These are phyloP conservation scores for Cudoniella acicularis DNA, from an alignment of 495 filamentous ascomycete species.

Conservation along the genomic window DNA sequence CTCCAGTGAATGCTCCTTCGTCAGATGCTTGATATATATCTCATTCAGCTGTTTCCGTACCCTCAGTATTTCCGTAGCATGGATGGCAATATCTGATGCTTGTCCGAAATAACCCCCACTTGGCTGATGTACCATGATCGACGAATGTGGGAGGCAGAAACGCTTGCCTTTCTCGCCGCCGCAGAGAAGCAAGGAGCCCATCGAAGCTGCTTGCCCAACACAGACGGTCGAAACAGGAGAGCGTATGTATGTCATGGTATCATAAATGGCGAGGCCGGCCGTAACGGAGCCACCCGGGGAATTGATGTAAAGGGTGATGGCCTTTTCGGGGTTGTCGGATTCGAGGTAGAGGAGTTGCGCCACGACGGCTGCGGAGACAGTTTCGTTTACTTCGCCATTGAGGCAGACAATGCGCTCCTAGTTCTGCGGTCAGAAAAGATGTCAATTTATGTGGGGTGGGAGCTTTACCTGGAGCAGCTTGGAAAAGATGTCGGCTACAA, in stretches of 20 bases:
- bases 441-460: background rate
- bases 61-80: constrained; percentile 93
- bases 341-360: constrained; percentile 97
- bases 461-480: constrained; percentile 63
- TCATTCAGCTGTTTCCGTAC: constrained; percentile 81
- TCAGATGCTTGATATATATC: constrained; percentile 86
- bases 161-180: constrained; percentile 83
- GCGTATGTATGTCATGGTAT: constrained; percentile 97
- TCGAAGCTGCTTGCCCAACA: constrained; percentile 88
- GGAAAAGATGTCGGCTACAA: constrained; percentile 78
- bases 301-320: constrained; percentile 97
- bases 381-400: constrained; percentile 88
- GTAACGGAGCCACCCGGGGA: constrained; percentile 95
- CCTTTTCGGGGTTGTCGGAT: constrained; percentile 89
- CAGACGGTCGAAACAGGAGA: constrained; percentile 92
- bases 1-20: constrained; percentile 65
- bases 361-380: constrained; percentile 82
- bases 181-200: constrained; percentile 86
- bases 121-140: constrained; percentile 96
- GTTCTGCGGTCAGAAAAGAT: constrained; percentile 21
- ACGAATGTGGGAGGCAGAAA: constrained; percentile 84
- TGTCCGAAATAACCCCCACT: constrained; percentile 88
- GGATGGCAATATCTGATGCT: constrained; percentile 89
- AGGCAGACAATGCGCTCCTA: constrained; percentile 94
- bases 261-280: constrained; percentile 89